Conservation (phyloP, 805 yeast genomes). For the Suhomyces canberraensis region DNA sequence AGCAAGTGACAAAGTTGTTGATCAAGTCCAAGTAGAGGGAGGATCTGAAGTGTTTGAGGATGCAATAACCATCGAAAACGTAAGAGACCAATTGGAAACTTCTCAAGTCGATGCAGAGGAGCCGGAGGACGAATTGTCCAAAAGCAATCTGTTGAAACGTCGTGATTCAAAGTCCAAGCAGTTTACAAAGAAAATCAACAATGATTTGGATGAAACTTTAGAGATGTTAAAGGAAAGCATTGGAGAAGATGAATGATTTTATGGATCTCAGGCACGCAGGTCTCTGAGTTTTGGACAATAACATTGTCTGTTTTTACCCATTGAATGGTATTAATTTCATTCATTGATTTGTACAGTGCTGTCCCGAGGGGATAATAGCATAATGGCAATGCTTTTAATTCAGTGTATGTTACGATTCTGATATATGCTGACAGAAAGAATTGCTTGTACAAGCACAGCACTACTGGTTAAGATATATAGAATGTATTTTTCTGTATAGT, state of each 20-base stretch:
- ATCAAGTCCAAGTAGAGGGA: neutral
- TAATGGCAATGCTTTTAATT: no score
- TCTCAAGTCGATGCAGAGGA: neutral
- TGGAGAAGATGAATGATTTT: conserved; percentile 13
- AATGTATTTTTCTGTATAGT: no score
- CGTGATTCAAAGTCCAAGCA: conserved; percentile 33
- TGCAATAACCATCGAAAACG: neutral
- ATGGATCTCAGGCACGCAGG: no score
- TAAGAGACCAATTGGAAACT: neutral
- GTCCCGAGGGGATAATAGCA: no score
- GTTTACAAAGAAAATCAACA: conserved; percentile 31
- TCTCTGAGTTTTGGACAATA: no score
- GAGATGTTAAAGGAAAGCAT: conserved; percentile 39
- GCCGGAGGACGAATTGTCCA: conserved; percentile 12
- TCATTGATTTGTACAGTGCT: no score
- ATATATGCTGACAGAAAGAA: no score
- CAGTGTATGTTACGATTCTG: no score
- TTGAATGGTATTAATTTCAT: no score
- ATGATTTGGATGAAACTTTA: conserved; percentile 34
- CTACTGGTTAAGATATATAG: no score
- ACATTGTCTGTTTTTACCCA: no score
- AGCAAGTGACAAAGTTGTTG: neutral
- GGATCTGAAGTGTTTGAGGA: neutral
- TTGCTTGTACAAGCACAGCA: no score
- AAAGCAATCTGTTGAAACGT: conserved; percentile 14